Conservation (phyloP, 495 filamentous ascomycete species). For the Aspergillus olivimuriae region DNA sequence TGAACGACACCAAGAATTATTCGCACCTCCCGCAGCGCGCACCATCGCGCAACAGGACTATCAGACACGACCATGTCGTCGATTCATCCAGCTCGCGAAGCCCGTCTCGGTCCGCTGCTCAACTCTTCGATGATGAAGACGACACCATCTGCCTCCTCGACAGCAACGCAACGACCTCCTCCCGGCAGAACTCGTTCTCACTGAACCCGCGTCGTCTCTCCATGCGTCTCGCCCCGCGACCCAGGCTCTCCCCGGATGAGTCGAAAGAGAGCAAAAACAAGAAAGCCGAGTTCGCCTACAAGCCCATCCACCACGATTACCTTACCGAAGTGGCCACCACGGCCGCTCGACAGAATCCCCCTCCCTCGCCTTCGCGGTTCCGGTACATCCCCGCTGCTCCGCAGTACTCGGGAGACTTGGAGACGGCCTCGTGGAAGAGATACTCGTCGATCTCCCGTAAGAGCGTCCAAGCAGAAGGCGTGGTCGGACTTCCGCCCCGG, state of each 20-base stretch:
- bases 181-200: slow-evolving; percentile 20
- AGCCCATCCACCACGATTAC: slow-evolving; percentile 30
- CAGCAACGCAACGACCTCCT: slow-evolving; percentile 2
- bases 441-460: not conserved
- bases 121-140: slow-evolving; percentile 9
- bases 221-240: slow-evolving; percentile 23
- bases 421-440: not conserved
- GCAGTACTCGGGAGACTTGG: slow-evolving; percentile 6
- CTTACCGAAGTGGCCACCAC: slow-evolving; percentile 25
- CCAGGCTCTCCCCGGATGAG: slow-evolving; percentile 9
- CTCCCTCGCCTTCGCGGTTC: slow-evolving; percentile 17
- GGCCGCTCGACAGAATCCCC: slow-evolving; percentile 1
- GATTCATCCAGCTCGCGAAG: too few species aligned
- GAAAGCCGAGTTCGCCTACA: slow-evolving; percentile 29
- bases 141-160: slow-evolving; percentile 8
- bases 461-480: not conserved
- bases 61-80: too few species aligned
- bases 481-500: not conserved
- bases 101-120: too few species aligned
- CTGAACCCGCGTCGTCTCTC: slow-evolving; percentile 29
- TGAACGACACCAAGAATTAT: slow-evolving; percentile 36
- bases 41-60: too few species aligned
- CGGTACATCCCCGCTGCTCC: slow-evolving; percentile 31
- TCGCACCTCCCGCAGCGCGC: too few species aligned
- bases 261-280: slow-evolving; percentile 9